Percentiles rank a stretch among this genome's conserved stretches.
These are phyloP conservation scores for Pestalotiopsis sp. DNA, from an alignment of 2,329 filamentous ascomycete genomes.

Conservation along the genomic window DNA sequence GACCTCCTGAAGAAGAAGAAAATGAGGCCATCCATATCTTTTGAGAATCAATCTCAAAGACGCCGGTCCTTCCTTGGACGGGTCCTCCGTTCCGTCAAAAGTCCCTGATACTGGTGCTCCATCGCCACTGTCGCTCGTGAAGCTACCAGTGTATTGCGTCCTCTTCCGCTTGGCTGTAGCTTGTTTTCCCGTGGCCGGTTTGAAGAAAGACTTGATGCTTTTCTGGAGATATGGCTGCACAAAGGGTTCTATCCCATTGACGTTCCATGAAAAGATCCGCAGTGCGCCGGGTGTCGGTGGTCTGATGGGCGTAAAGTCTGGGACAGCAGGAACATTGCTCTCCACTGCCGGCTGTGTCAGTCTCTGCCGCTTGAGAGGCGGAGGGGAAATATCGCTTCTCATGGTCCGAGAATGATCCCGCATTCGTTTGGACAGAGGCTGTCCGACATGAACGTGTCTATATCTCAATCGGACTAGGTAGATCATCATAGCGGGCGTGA, in stretches of 20 bases:
- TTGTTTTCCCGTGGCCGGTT: conserved; percentile 40
- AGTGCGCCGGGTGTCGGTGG: conserved; percentile 1
- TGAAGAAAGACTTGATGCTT: conserved; percentile 15
- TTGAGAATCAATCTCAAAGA: conserved; percentile 12
- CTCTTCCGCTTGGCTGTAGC: not conserved
- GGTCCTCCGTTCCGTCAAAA: conserved; percentile 30
- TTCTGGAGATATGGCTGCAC: conserved; percentile 13
- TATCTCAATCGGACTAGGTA: no score
- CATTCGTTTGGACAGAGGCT: no score
- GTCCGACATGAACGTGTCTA: no score
- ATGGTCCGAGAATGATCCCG: not conserved
- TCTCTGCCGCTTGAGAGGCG: conserved; percentile 4
- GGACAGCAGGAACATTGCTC: not conserved
- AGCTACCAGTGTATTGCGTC: not conserved
- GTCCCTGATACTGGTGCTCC: not conserved
- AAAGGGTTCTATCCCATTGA: conserved; percentile 18
- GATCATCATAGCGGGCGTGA: no score
- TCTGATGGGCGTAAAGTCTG: not conserved
- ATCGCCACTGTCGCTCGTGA: not conserved
- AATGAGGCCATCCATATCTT: conserved; percentile 15
- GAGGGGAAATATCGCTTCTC: conserved; percentile 1
- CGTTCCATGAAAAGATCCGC: conserved; percentile 19
- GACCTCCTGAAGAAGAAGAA: conserved; percentile 19
- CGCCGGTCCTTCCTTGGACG: conserved; percentile 11
- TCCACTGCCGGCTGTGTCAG: not conserved